A percentile compares a stretch with the other conserved stretches of the same genome.
These are phyloP conservation scores for Cryptococcus sp. DNA, from an alignment of 1,284 basidiomycete species.

Conservation along the genomic window DNA sequence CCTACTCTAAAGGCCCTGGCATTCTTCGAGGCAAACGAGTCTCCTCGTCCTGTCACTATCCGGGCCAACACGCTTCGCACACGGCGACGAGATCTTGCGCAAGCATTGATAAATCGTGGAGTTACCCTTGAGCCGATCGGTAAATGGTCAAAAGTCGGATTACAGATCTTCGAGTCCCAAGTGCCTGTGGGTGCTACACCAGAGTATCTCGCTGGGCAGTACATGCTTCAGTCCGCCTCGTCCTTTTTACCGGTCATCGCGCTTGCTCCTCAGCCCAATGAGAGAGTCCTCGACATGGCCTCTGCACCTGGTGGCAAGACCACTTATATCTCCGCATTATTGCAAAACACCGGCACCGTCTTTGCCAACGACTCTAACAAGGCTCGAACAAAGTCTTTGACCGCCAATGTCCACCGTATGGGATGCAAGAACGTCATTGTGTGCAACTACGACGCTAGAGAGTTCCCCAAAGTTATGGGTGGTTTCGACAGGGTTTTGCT, in stretches of 20 bases:
- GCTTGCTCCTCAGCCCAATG: conserved; percentile 86
- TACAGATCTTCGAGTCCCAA: conserved; percentile 95
- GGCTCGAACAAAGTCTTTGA: conserved; percentile 90
- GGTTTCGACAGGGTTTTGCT: conserved; percentile 96
- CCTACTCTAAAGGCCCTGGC: conserved; percentile 74
- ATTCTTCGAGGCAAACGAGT: conserved; percentile 98
- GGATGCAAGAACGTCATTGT: conserved; percentile 98
- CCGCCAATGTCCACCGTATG: conserved; percentile 93
- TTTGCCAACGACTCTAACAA: conserved; percentile 99
- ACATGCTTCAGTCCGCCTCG: conserved; percentile 99
- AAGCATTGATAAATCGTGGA: conserved; percentile 91
- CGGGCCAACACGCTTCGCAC: conserved; percentile 96
- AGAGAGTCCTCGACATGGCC: conserved; percentile 97
- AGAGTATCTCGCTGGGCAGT: conserved; percentile 98
- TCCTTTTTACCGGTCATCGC: conserved; percentile 99
- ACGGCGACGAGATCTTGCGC: conserved; percentile 89
- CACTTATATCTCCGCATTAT: conserved; percentile 90
- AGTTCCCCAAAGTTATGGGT: conserved; percentile 99
- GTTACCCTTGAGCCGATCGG: conserved; percentile 97
- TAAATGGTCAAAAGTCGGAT: conserved; percentile 97
- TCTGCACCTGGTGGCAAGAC: conserved; percentile 98
- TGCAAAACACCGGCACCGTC: conserved; percentile 97
- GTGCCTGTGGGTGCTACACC: conserved; percentile 97
- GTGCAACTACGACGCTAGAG: conserved; percentile 94
- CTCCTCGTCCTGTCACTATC: conserved; percentile 94